Conservation (phyloP, 495 filamentous ascomycete species). For the Cryomyces antarcticus region DNA sequence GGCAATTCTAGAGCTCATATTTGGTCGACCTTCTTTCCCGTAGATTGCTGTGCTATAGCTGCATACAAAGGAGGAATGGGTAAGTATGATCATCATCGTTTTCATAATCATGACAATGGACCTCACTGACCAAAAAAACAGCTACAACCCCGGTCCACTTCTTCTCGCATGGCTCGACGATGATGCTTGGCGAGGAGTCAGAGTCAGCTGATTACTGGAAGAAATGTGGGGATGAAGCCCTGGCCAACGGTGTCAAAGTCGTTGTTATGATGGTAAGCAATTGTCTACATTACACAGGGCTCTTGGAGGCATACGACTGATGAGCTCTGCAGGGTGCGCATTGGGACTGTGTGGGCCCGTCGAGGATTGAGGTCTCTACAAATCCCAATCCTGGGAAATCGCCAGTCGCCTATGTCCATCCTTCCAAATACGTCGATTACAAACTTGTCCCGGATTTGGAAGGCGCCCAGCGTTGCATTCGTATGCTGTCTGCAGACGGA, state of each 20-base stretch:
- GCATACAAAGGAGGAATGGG: too few species aligned
- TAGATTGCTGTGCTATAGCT: too few species aligned
- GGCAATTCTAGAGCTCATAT: too few species aligned
- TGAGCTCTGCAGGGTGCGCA: conserved; percentile 31
- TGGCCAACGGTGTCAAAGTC: conserved; percentile 32
- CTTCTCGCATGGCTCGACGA: conserved; percentile 47
- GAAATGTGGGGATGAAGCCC: conserved; percentile 36
- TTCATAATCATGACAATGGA: too few species aligned
- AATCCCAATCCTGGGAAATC: conserved; percentile 34
- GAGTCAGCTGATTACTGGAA: conserved; percentile 39
- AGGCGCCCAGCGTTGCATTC: conserved; percentile 24
- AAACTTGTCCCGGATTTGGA: conserved; percentile 31
- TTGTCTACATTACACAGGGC: background rate
- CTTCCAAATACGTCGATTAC: conserved; percentile 36
- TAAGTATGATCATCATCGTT: too few species aligned
- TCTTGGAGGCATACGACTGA: background rate
- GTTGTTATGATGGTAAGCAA: conserved; percentile 38
- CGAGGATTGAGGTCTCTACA: conserved; percentile 31
- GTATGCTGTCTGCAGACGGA: conserved; percentile 23
- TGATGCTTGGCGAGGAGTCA: conserved; percentile 44
- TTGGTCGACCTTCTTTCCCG: too few species aligned
- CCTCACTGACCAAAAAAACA: too few species aligned
- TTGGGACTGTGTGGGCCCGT: conserved; percentile 28
- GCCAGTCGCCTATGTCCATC: conserved; percentile 37
- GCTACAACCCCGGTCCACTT: conserved; percentile 35